Base-by-base conservation (phyloP, 2,329 filamentous ascomycete genomes). In the Fusarium equiseti region DNA sequence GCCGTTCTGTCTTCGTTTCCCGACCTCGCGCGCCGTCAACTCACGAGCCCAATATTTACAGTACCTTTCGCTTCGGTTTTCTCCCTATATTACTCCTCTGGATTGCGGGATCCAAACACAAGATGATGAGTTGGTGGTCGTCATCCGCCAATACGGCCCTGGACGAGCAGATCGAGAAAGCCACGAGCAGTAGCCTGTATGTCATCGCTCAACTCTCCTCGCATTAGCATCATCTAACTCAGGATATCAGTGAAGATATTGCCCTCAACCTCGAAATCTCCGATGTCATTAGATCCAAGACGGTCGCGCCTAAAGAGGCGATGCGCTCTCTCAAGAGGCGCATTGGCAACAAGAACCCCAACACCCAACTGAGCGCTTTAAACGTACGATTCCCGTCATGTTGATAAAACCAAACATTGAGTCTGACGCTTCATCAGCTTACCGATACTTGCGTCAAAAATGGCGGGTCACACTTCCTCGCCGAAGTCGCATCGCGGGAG, bases 371-470 rank as follows among this genome's bases (percentile, higher is more conserved):
- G 38, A 96, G 95, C 75, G 92, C 96, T n/a, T 84, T 99, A 59
- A 97, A 96, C 81, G 94, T 96, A 86, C 63, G 84, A 38, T 32
- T 46, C 32, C 13, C 16, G 6, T 31, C 27, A 38, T 27, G 9
- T 27, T 44, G 31, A n/a, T 49, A 38, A 27, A 18, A 43, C 58
- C 40, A 38, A 38, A 38, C 24, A 29, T 22, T 15, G 8, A 51
- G 55, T 60, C 72, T 76, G 58, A 75, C 63, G 15, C 52, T 66
- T 26, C 26, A 54, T 38, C 52, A 89, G 94, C 91, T 99, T 76
- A 97, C 95, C 72, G 96, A 99, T 83, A 98, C 96, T 1, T 99
- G 96, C 79, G 94, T 98, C 67, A 99, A 99, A 84, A 99, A 99
- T 85, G 96, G 96, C 64, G 96, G 96, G 74, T 89, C 92, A 42